Percentiles rank a stretch among this genome's conserved stretches.
These are phyloP conservation scores for Geum urbanum DNA, from an alignment of 306 rosid genomes.

Conservation along the genomic window DNA sequence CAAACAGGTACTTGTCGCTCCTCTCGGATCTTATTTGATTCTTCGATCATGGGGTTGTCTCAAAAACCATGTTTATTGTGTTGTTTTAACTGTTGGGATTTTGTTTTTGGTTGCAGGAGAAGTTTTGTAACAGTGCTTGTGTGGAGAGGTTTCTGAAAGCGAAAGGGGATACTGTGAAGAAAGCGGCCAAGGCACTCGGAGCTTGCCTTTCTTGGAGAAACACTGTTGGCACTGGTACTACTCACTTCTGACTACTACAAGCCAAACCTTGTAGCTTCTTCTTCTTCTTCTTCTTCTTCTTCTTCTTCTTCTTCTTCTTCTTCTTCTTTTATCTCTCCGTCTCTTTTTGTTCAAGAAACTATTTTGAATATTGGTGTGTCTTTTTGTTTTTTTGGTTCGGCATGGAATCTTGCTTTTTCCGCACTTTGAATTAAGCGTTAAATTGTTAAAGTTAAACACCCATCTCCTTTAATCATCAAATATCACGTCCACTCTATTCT, in stretches of 20 bases:
- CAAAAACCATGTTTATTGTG: not conserved
- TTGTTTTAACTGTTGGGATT: not conserved
- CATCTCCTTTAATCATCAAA: constrained; percentile 48
- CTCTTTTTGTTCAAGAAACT: not conserved
- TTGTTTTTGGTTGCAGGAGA: constrained; percentile 51
- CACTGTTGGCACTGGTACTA: constrained; percentile 60
- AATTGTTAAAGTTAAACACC: constrained; percentile 32
- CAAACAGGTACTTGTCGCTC: constrained; percentile 54
- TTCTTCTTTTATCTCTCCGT: not conserved
- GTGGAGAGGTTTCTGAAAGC: constrained; percentile 76
- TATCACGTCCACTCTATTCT: constrained; percentile 22
- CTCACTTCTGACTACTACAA: not conserved
- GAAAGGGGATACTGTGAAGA: constrained; percentile 85
- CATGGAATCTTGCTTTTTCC: constrained; percentile 66
- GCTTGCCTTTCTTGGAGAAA: constrained; percentile 98
- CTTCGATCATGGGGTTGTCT: not conserved
- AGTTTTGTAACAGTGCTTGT: constrained; percentile 79
- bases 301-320: not conserved
- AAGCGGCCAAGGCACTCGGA: constrained; percentile 77
- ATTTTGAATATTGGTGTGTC: constrained; percentile 14
- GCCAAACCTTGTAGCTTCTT: constrained; percentile 12
- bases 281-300: constrained; percentile 19
- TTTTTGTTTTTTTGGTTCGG: constrained; percentile 21
- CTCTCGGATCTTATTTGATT: constrained; percentile 7
- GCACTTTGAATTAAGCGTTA: constrained; percentile 41